These are phyloP conservation scores for Ilex paraguariensis DNA, from an alignment of 305 asterid genomes.

Conservation along the genomic window DNA sequence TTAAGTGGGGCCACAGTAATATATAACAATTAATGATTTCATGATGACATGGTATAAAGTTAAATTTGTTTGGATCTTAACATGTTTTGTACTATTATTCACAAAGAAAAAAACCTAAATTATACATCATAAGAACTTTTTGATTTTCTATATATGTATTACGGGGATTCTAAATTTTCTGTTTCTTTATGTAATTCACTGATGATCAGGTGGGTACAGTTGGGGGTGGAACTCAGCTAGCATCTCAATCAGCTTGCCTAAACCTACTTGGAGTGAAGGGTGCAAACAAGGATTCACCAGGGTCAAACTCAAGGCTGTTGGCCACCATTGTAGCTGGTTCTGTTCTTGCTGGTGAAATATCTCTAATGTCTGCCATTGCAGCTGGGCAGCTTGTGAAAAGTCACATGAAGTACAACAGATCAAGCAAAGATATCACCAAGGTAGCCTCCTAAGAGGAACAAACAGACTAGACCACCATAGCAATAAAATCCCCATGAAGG, in stretches of 20 bases:
- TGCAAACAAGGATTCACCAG: slow-evolving; percentile 36
- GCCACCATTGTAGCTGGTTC: slow-evolving; percentile 48
- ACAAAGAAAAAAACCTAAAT: too few relatives aligned
- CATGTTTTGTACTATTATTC: too few relatives aligned
- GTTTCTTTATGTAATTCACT: too few relatives aligned
- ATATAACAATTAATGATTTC: too few relatives aligned
- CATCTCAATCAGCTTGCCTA: slow-evolving; percentile 48
- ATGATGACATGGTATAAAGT: too few relatives aligned
- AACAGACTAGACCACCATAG: too few relatives aligned
- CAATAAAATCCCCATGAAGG: too few relatives aligned
- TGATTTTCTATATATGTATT: too few relatives aligned
- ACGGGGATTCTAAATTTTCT: too few relatives aligned
- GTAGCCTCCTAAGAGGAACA: slow-evolving; percentile 6
- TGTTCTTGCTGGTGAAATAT: slow-evolving; percentile 48
- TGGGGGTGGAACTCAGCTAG: slow-evolving; percentile 54
- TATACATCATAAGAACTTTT: too few relatives aligned
- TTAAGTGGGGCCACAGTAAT: too few relatives aligned
- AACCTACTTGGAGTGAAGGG: slow-evolving; percentile 51
- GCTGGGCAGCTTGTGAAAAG: slow-evolving; percentile 52
- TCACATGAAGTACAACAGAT: slow-evolving; percentile 48
- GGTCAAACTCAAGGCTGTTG: slow-evolving; percentile 43
- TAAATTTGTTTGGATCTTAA: too few relatives aligned
- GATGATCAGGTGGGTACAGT: slow-evolving; percentile 44
- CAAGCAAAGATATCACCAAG: slow-evolving; percentile 33
- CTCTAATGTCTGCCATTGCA: slow-evolving; percentile 47